Evolutionary conservation across 768 basidiomycete species (phyloP), one percentile per base, ranked within the genome.

Genomic region (Russula olivacea): DNA sequence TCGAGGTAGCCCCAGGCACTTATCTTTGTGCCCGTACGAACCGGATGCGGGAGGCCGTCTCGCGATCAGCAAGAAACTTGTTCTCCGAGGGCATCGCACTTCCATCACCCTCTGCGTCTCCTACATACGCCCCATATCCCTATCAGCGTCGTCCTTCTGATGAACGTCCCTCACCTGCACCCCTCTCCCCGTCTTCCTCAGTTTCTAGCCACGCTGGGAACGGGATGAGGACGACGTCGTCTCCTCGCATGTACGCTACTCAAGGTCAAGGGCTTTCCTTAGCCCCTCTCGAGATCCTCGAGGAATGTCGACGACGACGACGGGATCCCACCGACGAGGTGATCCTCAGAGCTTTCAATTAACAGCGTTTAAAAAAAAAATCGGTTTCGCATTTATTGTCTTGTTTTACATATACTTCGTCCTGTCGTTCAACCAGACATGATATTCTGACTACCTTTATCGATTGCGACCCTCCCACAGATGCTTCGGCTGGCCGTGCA

Each of bases 21-120:
- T 91, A 91, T 67, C 79, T 77, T 64, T 86, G 86, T 68, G 88
- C 88, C 5, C 82, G 88, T 15, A 70, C 72, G 28, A 72, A 69
- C 63, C 61, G 69, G 45, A 63, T 68, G 47, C 69, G 74, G 21
- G 69, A 70, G 49, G 61, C 41, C 1, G 56, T 59, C 41, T 55
- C 58, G 40, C 66, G 66, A 10, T 49, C 68, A 19, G 15, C 38
- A 30, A 63, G 63, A 25, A 34, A 45, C 54, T 9, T 41, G 34
- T 58, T 45, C 32, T 52, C 66, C n/a, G 66, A 64, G 15, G 51
- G 51, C 51, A 2, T 38, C 40, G 30, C 15, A 30, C 28, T 17
- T 40, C 19, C 21, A 1, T 38, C 62, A 19, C 57, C 62, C 19
- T 17, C 58, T 32, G 30, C 38, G 8, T 21, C 58, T 14, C 36